Evolutionary conservation across 805 yeast genomes (phyloP).

Genomic region (Lipomyces japonicus): DNA sequence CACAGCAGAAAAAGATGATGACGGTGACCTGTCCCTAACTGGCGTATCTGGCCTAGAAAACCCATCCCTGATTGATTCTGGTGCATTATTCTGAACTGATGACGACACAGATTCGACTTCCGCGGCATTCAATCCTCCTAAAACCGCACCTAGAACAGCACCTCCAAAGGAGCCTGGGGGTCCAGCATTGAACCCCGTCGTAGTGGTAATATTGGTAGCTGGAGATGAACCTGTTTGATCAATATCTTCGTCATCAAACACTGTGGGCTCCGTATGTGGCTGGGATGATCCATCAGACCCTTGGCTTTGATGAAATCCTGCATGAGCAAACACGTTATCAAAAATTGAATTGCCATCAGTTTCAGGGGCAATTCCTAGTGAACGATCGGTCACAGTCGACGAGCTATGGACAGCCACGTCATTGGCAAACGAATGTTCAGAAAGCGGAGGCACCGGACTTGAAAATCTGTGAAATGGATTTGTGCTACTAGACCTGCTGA

Average conservation of each 20-base stretch:
- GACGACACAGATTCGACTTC: slow-evolving; percentile 62
- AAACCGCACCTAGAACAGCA: background rate
- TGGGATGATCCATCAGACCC: slow-evolving; percentile 16
- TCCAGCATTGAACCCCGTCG: slow-evolving; percentile 11
- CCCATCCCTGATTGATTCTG: slow-evolving; percentile 72
- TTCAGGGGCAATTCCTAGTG: background rate
- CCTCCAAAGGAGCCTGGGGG: slow-evolving; percentile 8
- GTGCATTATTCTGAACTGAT: slow-evolving; percentile 87
- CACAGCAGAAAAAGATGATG: slow-evolving; percentile 31
- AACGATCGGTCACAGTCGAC: background rate
- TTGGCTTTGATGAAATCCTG: slow-evolving; percentile 2
- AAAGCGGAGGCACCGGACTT: slow-evolving; percentile 9
- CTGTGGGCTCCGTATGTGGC: slow-evolving; percentile 5
- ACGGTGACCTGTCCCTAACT: slow-evolving; percentile 37
- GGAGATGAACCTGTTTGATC: slow-evolving; percentile 17
- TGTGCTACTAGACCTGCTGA: background rate
- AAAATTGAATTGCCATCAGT: background rate
- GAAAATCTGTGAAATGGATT: slow-evolving; percentile 22
- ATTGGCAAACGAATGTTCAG: background rate
- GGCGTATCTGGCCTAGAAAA: slow-evolving; percentile 44
- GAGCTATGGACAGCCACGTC: background rate
- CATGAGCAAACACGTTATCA: background rate
- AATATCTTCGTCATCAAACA: slow-evolving; percentile 17
- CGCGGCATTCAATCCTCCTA: slow-evolving; percentile 7
- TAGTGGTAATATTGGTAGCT: slow-evolving; percentile 19